Evolutionary conservation across 495 filamentous ascomycete genomes (phyloP).

Genomic region (Penicillium flavigenum): DNA sequence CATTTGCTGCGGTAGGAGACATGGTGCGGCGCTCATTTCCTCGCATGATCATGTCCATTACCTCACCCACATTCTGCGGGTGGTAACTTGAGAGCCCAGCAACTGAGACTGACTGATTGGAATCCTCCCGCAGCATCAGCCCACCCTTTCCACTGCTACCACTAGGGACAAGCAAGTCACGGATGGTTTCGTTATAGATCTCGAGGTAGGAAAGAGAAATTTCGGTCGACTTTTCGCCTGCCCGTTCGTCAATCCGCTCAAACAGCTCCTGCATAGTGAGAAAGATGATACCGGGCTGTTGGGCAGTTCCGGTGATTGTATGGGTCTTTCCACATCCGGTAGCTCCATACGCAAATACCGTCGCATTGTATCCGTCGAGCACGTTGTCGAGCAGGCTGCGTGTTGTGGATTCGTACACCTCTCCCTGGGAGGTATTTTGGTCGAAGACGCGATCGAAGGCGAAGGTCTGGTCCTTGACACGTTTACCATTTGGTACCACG

Average conservation of each 20-base stretch:
- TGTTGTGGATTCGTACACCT: conserved; percentile 95
- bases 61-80: conserved; percentile 82
- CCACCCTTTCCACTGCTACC: conserved; percentile 83
- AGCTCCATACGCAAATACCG: conserved; percentile 96
- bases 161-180: conserved; percentile 85
- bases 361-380: conserved; percentile 97
- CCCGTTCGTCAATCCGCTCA: conserved; percentile 84
- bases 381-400: conserved; percentile 88
- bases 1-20: conserved; percentile 96
- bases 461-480: conserved; percentile 97
- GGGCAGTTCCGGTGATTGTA: conserved; percentile 91
- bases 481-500: conserved; percentile 80
- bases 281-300: conserved; percentile 97
- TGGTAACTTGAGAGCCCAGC: conserved; percentile 89
- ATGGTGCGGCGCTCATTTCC: conserved; percentile 95
- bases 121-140: conserved; percentile 92
- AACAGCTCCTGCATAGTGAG: conserved; percentile 98
- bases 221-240: conserved; percentile 82
- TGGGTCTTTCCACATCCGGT: conserved; percentile 99
- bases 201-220: conserved; percentile 94
- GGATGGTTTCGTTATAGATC: conserved; percentile 99
- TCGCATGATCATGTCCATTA: conserved; percentile 98
- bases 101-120: conserved; percentile 89
- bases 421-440: conserved; percentile 87
- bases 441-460: conserved; percentile 97